These are phyloP conservation scores for Phytophthora colocasiae DNA, from an alignment of 352 stramenopile species.

Conservation along the genomic window DNA sequence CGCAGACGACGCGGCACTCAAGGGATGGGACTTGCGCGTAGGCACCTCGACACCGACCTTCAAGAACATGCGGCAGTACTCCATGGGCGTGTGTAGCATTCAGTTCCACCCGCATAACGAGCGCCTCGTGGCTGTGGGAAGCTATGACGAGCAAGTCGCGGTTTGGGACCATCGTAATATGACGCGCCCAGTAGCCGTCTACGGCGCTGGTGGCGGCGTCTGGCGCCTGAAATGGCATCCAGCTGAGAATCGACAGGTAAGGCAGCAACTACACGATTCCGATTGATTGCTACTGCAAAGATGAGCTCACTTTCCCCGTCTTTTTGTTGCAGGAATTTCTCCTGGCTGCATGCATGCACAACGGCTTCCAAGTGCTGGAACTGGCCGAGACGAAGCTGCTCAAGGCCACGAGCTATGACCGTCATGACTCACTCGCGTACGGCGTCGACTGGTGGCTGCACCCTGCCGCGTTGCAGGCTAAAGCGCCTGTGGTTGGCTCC, in stretches of 20 bases:
- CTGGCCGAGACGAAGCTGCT: conserved; percentile 25
- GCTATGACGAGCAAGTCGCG: conserved; percentile 85
- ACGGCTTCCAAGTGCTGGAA: conserved; percentile 82
- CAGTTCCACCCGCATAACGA: conserved; percentile 80
- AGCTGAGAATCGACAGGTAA: conserved; percentile 49
- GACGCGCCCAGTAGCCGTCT: conserved; percentile 50
- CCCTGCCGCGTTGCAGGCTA: conserved; percentile 39
- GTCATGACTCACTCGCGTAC: conserved; percentile 84
- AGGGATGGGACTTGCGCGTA: conserved; percentile 79
- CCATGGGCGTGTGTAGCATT: conserved; percentile 88
- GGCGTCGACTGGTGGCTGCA: conserved; percentile 85
- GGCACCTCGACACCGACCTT: conserved; percentile 46
- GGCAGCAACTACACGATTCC: background rate
- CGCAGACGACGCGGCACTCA: conserved; percentile 79
- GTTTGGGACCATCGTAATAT: conserved; percentile 83
- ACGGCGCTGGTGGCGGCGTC: conserved; percentile 71
- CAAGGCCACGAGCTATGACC: conserved; percentile 50
- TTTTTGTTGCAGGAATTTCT: conserved; percentile 60
- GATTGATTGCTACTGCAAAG: background rate
- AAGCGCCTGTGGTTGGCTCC: conserved; percentile 64
- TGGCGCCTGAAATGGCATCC: conserved; percentile 90
- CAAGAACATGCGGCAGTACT: conserved; percentile 66
- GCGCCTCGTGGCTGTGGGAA: conserved; percentile 75
- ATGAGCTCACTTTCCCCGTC: conserved; percentile 9
- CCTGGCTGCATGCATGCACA: conserved; percentile 87